Evolutionary conservation across 805 yeast species (phyloP).

Genomic region (Saccharomycopsis oosterbeekiorum): DNA sequence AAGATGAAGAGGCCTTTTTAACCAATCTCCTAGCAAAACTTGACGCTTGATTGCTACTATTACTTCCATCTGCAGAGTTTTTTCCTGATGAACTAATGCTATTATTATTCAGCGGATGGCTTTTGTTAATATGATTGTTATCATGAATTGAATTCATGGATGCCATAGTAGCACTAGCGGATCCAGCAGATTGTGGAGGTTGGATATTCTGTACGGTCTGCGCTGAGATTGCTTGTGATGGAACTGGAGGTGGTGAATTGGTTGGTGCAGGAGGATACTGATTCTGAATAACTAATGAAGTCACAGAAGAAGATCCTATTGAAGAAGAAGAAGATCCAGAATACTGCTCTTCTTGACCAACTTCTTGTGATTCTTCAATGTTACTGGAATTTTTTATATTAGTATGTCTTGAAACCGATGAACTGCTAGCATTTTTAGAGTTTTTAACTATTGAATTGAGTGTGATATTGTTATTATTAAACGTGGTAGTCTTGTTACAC

Average conservation of each 20-base stretch:
- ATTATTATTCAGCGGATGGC: not conserved
- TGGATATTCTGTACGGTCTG: not conserved
- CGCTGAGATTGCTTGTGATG: not conserved
- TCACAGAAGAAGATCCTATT: not conserved
- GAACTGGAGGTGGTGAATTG: not conserved
- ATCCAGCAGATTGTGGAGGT: not conserved
- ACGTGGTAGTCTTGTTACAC: slow-evolving; percentile 6
- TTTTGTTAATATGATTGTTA: not conserved
- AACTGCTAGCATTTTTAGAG: slow-evolving; percentile 1
- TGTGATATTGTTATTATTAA: slow-evolving; percentile 4
- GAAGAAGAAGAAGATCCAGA: not conserved
- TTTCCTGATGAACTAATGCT: not conserved
- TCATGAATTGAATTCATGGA: not conserved
- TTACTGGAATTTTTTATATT: not conserved
- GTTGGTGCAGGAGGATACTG: not conserved
- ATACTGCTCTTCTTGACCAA: not conserved
- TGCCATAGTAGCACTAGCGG: not conserved
- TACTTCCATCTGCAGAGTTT: not conserved
- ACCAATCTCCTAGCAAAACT: not conserved
- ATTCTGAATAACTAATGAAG: not conserved
- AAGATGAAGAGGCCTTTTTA: not conserved
- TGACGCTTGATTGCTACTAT: not conserved
- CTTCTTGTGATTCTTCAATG: not conserved
- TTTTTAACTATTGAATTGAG: slow-evolving; percentile 8
- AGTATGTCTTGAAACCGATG: not conserved